Evolutionary conservation across 768 basidiomycete genomes (phyloP).

Genomic region (Mycena venus): DNA sequence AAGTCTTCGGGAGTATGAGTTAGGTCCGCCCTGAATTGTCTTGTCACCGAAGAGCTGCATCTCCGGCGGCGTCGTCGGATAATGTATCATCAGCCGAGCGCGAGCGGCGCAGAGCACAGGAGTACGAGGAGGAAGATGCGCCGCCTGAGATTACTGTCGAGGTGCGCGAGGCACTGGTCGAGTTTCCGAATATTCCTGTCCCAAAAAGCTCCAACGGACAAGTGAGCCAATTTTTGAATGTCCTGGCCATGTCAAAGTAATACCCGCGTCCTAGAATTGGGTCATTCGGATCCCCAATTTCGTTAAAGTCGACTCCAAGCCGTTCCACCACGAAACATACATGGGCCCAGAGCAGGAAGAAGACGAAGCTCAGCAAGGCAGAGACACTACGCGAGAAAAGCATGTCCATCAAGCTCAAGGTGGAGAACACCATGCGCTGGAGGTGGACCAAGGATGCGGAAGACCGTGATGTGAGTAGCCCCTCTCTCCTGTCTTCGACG

Average conservation of each 20-base stretch:
- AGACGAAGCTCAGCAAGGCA: slow-evolving; percentile 66
- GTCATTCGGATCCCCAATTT: slow-evolving; percentile 95
- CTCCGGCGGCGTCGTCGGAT: slow-evolving; percentile 73
- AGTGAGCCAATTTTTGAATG: slow-evolving; percentile 64
- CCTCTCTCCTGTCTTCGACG: slow-evolving; percentile 3
- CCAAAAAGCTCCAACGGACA: slow-evolving; percentile 85
- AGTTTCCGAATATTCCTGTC: slow-evolving; percentile 89
- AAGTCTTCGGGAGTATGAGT: slow-evolving; percentile 32
- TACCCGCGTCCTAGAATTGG: slow-evolving; percentile 74
- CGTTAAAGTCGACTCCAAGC: slow-evolving; percentile 89
- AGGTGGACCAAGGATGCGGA: slow-evolving; percentile 87
- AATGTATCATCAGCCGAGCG: slow-evolving; percentile 70
- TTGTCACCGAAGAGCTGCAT: slow-evolving; percentile 48
- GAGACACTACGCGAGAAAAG: slow-evolving; percentile 81
- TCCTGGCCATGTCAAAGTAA: slow-evolving; percentile 18
- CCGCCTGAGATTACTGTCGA: slow-evolving; percentile 67
- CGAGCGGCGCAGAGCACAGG: slow-evolving; percentile 77
- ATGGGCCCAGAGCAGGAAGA: slow-evolving; percentile 86
- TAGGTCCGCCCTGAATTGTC: slow-evolving; percentile 25
- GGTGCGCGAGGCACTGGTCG: slow-evolving; percentile 77
- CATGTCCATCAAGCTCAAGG: slow-evolving; percentile 87
- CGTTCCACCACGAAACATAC: slow-evolving; percentile 91
- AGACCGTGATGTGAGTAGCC: slow-evolving; percentile 78
- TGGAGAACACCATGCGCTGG: slow-evolving; percentile 97
- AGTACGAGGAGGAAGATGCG: slow-evolving; percentile 86